Conservation (phyloP, 1,284 basidiomycete species). For the Boletus hoseneyae region DNA sequence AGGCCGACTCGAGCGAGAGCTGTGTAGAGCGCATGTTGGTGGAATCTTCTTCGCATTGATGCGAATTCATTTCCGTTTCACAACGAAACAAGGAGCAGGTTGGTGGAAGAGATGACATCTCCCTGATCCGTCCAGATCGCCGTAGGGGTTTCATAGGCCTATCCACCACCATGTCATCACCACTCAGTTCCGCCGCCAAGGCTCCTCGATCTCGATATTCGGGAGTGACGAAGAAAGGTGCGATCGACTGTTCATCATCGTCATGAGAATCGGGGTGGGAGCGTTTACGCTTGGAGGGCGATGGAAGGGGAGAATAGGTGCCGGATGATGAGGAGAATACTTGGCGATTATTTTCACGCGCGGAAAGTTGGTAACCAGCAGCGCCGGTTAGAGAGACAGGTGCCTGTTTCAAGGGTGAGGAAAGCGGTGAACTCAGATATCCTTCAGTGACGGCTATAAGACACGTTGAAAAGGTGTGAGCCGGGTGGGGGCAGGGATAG, state of each 20-base stretch:
- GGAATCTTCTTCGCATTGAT: constrained; percentile 22
- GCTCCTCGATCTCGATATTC: constrained; percentile 25
- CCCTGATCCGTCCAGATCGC: constrained; percentile 32
- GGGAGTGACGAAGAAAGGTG: constrained; percentile 8
- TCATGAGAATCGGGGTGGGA: constrained; percentile 25
- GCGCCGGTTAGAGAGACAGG: constrained; percentile 21
- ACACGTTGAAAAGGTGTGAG: constrained; percentile 26
- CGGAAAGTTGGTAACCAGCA: constrained; percentile 22
- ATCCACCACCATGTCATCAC: constrained; percentile 32
- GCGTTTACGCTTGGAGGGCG: constrained; percentile 35
- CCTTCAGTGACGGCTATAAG: constrained; percentile 32
- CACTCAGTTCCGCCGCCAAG: constrained; percentile 24
- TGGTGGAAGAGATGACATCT: constrained; percentile 25
- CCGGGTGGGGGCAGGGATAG: constrained; percentile 24
- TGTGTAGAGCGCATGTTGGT: constrained; percentile 21
- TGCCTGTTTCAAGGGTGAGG: constrained; percentile 31
- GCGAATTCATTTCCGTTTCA: constrained; percentile 35
- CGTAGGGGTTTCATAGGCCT: constrained; percentile 37
- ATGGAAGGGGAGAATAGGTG: constrained; percentile 30
- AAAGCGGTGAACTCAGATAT: constrained; percentile 31
- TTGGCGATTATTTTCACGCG: constrained; percentile 33
- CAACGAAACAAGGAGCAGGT: constrained; percentile 23
- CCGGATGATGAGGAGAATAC: constrained; percentile 29
- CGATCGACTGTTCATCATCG: constrained; percentile 20
- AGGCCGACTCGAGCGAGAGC: constrained; percentile 17